Evolutionary conservation across 148 eudicot species (phyloP).

Genomic region (Nepenthes mirabilis): DNA sequence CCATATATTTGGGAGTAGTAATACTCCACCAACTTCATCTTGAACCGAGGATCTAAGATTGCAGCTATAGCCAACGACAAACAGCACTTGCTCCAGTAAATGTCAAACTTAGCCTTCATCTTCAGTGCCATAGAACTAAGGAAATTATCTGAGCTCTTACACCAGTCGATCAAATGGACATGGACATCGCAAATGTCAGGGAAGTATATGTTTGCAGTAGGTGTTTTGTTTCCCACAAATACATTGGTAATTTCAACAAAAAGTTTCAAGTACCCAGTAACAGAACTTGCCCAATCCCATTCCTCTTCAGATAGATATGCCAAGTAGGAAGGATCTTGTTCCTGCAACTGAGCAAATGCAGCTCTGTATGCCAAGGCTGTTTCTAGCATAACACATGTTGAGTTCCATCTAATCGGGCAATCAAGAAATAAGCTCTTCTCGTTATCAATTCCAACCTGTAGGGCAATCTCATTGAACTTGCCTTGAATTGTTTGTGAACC

Average conservation of each 20-base stretch:
- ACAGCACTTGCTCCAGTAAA: slow-evolving; percentile 72
- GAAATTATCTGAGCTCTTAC: slow-evolving; percentile 65
- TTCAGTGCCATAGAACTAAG: slow-evolving; percentile 56
- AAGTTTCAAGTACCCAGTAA: slow-evolving; percentile 57
- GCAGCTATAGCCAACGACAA: slow-evolving; percentile 78
- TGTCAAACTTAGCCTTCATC: slow-evolving; percentile 68
- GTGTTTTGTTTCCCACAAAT: slow-evolving; percentile 42
- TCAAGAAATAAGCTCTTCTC: slow-evolving; percentile 53
- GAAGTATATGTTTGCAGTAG: slow-evolving; percentile 77
- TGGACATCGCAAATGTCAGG: slow-evolving; percentile 81
- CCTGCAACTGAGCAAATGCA: slow-evolving; percentile 55
- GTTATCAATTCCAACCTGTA: slow-evolving; percentile 51
- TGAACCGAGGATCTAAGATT: slow-evolving; percentile 84
- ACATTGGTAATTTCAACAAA: slow-evolving; percentile 57
- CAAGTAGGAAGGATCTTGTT: slow-evolving; percentile 54
- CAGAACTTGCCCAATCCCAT: slow-evolving; percentile 69
- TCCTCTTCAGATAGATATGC: slow-evolving; percentile 48
- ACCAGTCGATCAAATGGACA: slow-evolving; percentile 72
- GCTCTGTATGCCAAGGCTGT: slow-evolving; percentile 58
- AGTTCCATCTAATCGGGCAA: slow-evolving; percentile 59
- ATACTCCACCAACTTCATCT: slow-evolving; percentile 90
- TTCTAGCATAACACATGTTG: slow-evolving; percentile 83
- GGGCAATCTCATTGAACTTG: slow-evolving; percentile 70
- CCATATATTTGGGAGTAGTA: slow-evolving; percentile 74
- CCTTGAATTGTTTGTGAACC: slow-evolving; percentile 57